Evolutionary conservation across 768 basidiomycete genomes (phyloP), one percentile per base, ranked within the genome.

Genomic region (Lactifluus pinguis): DNA sequence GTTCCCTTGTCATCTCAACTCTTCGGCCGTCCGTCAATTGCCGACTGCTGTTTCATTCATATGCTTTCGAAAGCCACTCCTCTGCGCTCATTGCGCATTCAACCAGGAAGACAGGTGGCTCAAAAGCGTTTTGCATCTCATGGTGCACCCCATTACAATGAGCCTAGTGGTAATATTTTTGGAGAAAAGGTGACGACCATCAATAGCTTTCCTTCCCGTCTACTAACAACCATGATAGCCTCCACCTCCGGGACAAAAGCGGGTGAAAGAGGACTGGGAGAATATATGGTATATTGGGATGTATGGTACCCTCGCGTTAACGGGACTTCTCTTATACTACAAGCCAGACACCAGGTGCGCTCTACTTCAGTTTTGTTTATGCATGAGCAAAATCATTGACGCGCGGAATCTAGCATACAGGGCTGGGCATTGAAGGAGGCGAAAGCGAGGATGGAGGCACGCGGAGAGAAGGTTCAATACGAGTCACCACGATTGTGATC

Each of bases 351-450:
- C 90, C 17, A 92, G 88, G 93, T 93, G 65, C 62, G 87, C 72
- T 45, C 19, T 7, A 9, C 14, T 36, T 47, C 39, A 42, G 19
- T 54, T 49, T 47, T 48, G 39, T 5, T 41, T 42, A 3, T n/a
- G 2, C 19, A 25, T 59, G 17, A 17, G 9, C 5, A 6, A 6
- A 64, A 4, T 38, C 38, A 50, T 53, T 41, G 15, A 53, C 4
- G 41, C 17, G 4, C 32, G 19, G 15, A 2, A 15, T 2, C 7
- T 68, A 97, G 93, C 71, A 89, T 97, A 74, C 88, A 92, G 75
- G 83, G 86, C 1, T 97, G 94, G 93, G 94, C 94, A 36, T 74
- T 94, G 70, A 80, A 85, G 65, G 93, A 97, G 73, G 93, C 93
- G 10, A 92, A 93, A 73, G 78, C 77, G 59, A 79, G 93, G 64